Conservation (phyloP, 148 eudicot species). For the Camellia lanceoleosa region DNA sequence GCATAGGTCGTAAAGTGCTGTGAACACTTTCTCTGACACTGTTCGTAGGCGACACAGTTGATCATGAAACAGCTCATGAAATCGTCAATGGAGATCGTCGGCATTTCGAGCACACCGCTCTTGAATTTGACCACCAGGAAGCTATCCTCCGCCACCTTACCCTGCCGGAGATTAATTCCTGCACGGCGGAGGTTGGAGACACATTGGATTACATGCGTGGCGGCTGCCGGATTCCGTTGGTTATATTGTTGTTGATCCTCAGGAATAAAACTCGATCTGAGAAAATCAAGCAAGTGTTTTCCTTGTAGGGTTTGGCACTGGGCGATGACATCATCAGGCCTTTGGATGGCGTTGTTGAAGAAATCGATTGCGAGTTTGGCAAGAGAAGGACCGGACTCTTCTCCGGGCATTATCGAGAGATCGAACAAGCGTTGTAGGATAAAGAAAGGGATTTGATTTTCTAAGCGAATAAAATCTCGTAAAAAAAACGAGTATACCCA, state of each 20-base stretch:
- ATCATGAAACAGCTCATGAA: conserved; percentile 63
- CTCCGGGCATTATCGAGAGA: conserved; percentile 25
- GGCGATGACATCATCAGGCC: conserved; percentile 33
- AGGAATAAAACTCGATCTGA: conserved; percentile 58
- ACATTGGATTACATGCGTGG: conserved; percentile 43
- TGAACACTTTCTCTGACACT: conserved; percentile 44
- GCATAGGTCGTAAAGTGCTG: conserved; percentile 71
- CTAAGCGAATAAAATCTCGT: conserved; percentile 65
- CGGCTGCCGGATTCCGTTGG: too few relatives aligned
- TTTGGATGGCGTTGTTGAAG: conserved; percentile 43
- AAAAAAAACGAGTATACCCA: conserved; percentile 65
- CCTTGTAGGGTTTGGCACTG: conserved; percentile 31
- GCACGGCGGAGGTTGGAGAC: conserved; percentile 69
- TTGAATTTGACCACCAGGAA: conserved; percentile 56
- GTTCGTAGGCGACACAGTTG: conserved; percentile 72
- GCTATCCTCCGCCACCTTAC: conserved; percentile 26
- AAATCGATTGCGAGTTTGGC: conserved; percentile 42
- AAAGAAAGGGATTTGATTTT: conserved; percentile 76
- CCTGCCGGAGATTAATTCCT: conserved; percentile 48
- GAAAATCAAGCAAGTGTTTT: conserved; percentile 63
- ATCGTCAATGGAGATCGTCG: conserved; percentile 55
- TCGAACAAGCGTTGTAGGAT: conserved; percentile 56
- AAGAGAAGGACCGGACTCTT: conserved; percentile 23
- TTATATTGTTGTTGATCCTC: conserved; percentile 14
- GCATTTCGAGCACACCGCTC: conserved; percentile 71